These are phyloP conservation scores for Linnemannia hyalina DNA, from an alignment of 192 early-diverging fungal genomes.

Conservation along the genomic window DNA sequence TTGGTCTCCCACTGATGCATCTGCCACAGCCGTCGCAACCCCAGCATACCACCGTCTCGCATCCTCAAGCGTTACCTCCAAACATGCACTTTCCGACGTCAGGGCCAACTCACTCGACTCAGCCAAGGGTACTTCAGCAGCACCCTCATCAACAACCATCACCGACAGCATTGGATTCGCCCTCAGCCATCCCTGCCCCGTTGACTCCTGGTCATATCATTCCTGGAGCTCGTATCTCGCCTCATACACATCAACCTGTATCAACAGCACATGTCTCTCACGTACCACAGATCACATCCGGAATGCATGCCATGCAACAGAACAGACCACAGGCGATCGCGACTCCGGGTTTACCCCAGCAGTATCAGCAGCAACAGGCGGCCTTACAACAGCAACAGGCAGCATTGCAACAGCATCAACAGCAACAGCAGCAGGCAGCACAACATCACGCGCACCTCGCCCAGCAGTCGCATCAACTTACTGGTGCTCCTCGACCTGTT, in stretches of 20 bases:
- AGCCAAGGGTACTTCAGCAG: slow-evolving; percentile 4
- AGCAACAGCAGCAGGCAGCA: slow-evolving; percentile 20
- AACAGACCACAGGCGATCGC: slow-evolving; percentile 8
- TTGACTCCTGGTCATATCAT: slow-evolving; percentile 8
- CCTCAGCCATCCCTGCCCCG: slow-evolving; percentile 9
- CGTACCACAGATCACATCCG: not conserved
- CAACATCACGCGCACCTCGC: not conserved
- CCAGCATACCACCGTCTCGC: slow-evolving; percentile 4
- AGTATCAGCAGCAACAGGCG: slow-evolving; percentile 13
- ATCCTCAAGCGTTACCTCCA: slow-evolving; percentile 8
- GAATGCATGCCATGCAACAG: slow-evolving; percentile 8
- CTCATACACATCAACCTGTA: slow-evolving; percentile 11
- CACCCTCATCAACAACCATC: not conserved
- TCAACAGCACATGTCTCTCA: slow-evolving; percentile 8
- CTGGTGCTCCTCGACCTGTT: not conserved
- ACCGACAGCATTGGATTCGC: not conserved
- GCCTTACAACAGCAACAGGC: slow-evolving; percentile 21
- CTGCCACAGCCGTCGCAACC: not conserved
- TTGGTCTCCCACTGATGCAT: not conserved
- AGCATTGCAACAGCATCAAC: slow-evolving; percentile 11
- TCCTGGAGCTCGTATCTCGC: slow-evolving; percentile 6
- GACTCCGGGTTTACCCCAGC: not conserved
- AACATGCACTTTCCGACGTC: slow-evolving; percentile 15
- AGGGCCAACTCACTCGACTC: slow-evolving; percentile 10
- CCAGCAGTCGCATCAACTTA: not conserved